Conservation (phyloP, 176 grass and related monocot species). For the Oryza punctata region DNA sequence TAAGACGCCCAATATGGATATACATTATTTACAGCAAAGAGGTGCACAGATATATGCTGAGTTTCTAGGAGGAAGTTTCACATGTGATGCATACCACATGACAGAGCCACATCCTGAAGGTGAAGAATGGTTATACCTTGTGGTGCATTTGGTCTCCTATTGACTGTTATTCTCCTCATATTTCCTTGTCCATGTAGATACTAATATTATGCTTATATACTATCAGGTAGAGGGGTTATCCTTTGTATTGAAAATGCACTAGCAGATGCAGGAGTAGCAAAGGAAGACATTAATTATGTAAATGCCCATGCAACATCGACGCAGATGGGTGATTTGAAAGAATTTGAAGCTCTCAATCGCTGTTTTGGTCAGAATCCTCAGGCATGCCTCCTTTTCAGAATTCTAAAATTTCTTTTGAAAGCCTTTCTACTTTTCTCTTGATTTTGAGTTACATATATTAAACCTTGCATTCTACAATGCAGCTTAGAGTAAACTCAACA, state of each 20-base stretch:
- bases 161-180: background rate
- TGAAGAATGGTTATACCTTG: slow-evolving; percentile 30
- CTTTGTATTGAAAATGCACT: slow-evolving; percentile 97
- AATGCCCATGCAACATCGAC: slow-evolving; percentile 99
- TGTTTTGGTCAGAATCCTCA: slow-evolving; percentile 92
- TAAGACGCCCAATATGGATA: slow-evolving; percentile 11
- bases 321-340: slow-evolving; percentile 85
- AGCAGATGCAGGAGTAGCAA: slow-evolving; percentile 73
- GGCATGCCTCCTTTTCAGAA: slow-evolving; percentile 47
- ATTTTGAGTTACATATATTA: slow-evolving; percentile 8
- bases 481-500: slow-evolving; percentile 95
- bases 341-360: slow-evolving; percentile 78
- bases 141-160: slow-evolving; percentile 20
- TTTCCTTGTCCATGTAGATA: slow-evolving; percentile 10
- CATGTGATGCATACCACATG: slow-evolving; percentile 99
- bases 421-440: background rate
- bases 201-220: slow-evolving; percentile 36
- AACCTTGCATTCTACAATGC: slow-evolving; percentile 34
- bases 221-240: slow-evolving; percentile 83
- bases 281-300: slow-evolving; percentile 90
- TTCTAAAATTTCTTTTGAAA: slow-evolving; percentile 6
- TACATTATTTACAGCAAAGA: slow-evolving; percentile 64
- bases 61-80: slow-evolving; percentile 97
- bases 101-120: slow-evolving; percentile 99
- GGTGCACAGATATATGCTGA: slow-evolving; percentile 97